A percentile compares a stretch with the other conserved stretches of the same genome.
Evolutionary conservation across 148 eudicot species (phyloP).

Genomic region (Rhododendron griersonianum): DNA sequence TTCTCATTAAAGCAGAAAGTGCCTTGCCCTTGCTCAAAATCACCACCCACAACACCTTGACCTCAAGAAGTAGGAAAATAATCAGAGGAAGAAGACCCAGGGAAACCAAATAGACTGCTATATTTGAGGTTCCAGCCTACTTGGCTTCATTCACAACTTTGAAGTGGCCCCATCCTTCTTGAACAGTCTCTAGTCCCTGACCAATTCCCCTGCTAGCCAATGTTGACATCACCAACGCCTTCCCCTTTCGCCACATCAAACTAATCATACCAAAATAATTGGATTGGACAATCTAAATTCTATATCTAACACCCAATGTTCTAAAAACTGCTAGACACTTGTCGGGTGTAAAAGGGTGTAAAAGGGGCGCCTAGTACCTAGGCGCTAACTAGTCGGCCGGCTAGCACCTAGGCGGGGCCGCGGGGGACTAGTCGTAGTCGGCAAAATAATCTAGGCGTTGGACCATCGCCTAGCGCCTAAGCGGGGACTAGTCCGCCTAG

Average conservation of each 20-base stretch:
- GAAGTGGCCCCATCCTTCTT: background rate
- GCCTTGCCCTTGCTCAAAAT: background rate
- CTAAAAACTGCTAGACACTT: too few relatives aligned
- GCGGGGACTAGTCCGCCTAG: too few relatives aligned
- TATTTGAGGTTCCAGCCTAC: background rate
- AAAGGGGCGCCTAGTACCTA: too few relatives aligned
- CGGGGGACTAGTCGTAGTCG: too few relatives aligned
- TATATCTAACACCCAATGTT: too few relatives aligned
- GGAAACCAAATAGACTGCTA: background rate
- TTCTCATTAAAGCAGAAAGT: background rate
- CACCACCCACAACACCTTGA: background rate
- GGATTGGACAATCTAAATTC: too few relatives aligned
- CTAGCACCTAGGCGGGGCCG: too few relatives aligned
- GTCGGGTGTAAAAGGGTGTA: too few relatives aligned
- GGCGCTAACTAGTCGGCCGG: too few relatives aligned
- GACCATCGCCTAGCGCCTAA: too few relatives aligned
- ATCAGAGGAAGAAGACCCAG: background rate
- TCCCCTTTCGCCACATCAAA: background rate
- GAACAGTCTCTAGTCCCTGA: background rate
- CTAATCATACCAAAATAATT: background rate
- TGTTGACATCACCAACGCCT: background rate
- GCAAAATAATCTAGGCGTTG: too few relatives aligned
- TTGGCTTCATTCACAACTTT: background rate
- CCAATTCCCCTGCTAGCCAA: background rate
- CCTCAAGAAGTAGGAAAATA: background rate